These are phyloP conservation scores for Aspergillus vadensis DNA, from an alignment of 2,329 filamentous ascomycete genomes.

Conservation along the genomic window DNA sequence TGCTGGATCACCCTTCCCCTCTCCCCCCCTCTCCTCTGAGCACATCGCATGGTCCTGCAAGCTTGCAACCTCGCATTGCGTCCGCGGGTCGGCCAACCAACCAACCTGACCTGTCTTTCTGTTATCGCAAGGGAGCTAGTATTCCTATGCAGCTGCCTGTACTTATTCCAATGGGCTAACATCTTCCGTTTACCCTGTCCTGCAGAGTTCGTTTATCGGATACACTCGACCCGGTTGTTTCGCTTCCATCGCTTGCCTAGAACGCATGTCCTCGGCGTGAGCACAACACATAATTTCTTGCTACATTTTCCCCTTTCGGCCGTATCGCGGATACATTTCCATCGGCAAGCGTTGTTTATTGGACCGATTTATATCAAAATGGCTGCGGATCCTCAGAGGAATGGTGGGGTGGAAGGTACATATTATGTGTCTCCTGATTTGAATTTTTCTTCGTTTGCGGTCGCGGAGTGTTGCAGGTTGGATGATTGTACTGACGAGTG, in stretches of 20 bases:
- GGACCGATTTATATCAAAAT: conserved; percentile 5
- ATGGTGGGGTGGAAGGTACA: conserved; percentile 19
- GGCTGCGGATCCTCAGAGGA: conserved; percentile 19
- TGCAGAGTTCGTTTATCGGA: not conserved
- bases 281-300: not conserved
- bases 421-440: not conserved
- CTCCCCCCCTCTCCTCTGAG: not conserved
- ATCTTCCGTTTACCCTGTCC: not conserved
- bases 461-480: not conserved
- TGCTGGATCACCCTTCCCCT: too few relatives aligned
- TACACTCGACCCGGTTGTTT: not conserved
- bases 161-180: not conserved
- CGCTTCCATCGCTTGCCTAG: not conserved
- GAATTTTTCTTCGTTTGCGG: not conserved
- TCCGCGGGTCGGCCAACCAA: not conserved
- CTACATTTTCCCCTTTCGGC: not conserved
- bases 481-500: not conserved
- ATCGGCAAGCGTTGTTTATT: too few relatives aligned
- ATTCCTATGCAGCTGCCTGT: too few relatives aligned
- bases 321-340: not conserved
- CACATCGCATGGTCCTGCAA: not conserved
- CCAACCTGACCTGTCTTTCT: not conserved
- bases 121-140: not conserved
- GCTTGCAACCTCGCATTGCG: not conserved
- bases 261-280: not conserved